A percentile compares a stretch with the other conserved stretches of the same genome.
These are phyloP conservation scores for Colletotrichum sp. DNA, from an alignment of 2,329 filamentous ascomycete genomes.

Conservation along the genomic window DNA sequence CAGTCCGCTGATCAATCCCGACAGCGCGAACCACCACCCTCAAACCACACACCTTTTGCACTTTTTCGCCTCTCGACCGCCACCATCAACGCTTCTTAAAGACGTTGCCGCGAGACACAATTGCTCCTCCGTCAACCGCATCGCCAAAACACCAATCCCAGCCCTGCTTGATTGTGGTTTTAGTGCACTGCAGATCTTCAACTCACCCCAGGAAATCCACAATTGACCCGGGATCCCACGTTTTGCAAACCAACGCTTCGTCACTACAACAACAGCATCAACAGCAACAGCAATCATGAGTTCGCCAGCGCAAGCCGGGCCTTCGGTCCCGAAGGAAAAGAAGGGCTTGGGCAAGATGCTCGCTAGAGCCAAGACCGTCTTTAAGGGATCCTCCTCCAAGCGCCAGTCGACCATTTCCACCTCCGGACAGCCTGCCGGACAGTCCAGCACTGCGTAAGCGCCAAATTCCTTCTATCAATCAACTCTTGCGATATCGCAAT, in stretches of 20 bases:
- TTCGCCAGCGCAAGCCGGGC: conserved; percentile 43
- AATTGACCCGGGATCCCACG: not conserved
- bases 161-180: not conserved
- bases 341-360: conserved; percentile 54
- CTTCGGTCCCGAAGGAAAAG: conserved; percentile 43
- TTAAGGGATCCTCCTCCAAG: conserved; percentile 43
- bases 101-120: not conserved
- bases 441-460: not conserved
- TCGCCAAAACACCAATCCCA: not conserved
- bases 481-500: not conserved
- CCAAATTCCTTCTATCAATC: not conserved
- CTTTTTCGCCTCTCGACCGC: not conserved
- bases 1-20: not conserved
- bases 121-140: not conserved
- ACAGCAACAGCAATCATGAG: conserved; percentile 39
- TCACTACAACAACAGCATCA: not conserved
- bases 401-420: conserved; percentile 10
- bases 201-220: not conserved
- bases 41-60: not conserved
- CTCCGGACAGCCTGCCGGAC: not conserved
- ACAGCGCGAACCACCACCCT: conserved; percentile 2
- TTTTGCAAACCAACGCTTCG: not conserved
- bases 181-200: conserved; percentile 1
- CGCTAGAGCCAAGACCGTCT: conserved; percentile 54
- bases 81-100: not conserved